A percentile compares a stretch with the other conserved stretches of the same genome.
Conservation (phyloP, 169 alveolate species). For the Eimeria necatrix region DNA sequence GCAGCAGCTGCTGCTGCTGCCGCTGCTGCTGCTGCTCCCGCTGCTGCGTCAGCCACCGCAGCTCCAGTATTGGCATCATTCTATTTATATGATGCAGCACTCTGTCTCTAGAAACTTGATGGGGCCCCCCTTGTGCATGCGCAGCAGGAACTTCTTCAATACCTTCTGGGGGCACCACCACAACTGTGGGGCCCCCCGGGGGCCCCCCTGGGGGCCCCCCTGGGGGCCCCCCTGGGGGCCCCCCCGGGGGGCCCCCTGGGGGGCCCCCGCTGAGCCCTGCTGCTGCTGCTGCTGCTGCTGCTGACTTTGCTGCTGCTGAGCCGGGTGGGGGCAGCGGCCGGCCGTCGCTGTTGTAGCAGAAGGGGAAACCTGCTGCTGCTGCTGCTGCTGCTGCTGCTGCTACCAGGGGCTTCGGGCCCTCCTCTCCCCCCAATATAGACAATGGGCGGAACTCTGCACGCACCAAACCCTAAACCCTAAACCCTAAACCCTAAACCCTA, state of each 20-base stretch:
- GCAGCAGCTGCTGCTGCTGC: conserved; percentile 36
- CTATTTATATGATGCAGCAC: conserved; percentile 7
- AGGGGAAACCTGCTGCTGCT: conserved; percentile 5
- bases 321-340: neutral
- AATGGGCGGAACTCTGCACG: neutral
- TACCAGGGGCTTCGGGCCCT: neutral
- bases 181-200: neutral
- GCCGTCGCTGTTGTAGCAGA: conserved; percentile 27
- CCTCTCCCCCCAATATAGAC: neutral
- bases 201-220: no score
- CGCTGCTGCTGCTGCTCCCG: conserved; percentile 49
- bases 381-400: conserved; percentile 27
- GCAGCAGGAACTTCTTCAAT: conserved; percentile 13
- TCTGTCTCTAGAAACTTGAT: neutral
- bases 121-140: neutral
- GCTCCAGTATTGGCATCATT: neutral
- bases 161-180: conserved; percentile 14
- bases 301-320: neutral
- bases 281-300: conserved; percentile 37
- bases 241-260: no score
- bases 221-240: no score
- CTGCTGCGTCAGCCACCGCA: conserved; percentile 36
- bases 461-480: no score
- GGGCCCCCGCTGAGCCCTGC: no score
- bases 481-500: no score